These are phyloP conservation scores for Plenodomus biglobosus DNA, from an alignment of 2,329 filamentous ascomycete genomes.

Conservation along the genomic window DNA sequence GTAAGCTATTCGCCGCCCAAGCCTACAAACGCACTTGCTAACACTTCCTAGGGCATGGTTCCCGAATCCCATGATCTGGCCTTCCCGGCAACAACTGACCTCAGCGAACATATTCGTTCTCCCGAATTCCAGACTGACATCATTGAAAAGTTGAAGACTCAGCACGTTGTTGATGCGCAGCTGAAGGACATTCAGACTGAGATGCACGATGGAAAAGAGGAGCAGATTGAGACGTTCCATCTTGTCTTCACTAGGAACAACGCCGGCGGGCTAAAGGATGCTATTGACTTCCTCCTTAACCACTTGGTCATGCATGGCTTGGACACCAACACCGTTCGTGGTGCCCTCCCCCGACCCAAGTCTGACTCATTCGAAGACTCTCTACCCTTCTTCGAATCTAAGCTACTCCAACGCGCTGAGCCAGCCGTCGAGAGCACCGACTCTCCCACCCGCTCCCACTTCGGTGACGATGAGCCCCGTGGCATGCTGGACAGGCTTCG, in stretches of 20 bases:
- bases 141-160: conserved; percentile 78
- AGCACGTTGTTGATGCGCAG: conserved; percentile 87
- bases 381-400: conserved; percentile 94
- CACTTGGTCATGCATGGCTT: conserved; percentile 85
- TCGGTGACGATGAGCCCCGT: conserved; percentile 81
- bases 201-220: conserved; percentile 45
- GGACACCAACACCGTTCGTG: conserved; percentile 80
- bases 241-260: conserved; percentile 90
- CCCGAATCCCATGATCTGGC: conserved; percentile 93
- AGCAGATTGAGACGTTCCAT: conserved; percentile 49
- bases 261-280: conserved; percentile 89
- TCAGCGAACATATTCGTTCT: conserved; percentile 81
- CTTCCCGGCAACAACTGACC: conserved; percentile 71
- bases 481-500: conserved; percentile 84
- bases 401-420: conserved; percentile 90
- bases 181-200: conserved; percentile 58
- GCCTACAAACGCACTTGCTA: conserved; percentile 26
- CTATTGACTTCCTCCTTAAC: conserved; percentile 89
- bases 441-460: conserved; percentile 82
- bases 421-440: conserved; percentile 73
- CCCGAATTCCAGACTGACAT: conserved; percentile 79
- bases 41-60: conserved; percentile 75
- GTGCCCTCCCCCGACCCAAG: conserved; percentile 95
- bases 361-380: conserved; percentile 98
- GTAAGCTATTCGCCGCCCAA: conserved; percentile 46